Evolutionary conservation across 225 moss, liverwort and hornwort species (phyloP), one percentile per base, ranked within the genome.

Genomic region (Lunularia cruciata): DNA sequence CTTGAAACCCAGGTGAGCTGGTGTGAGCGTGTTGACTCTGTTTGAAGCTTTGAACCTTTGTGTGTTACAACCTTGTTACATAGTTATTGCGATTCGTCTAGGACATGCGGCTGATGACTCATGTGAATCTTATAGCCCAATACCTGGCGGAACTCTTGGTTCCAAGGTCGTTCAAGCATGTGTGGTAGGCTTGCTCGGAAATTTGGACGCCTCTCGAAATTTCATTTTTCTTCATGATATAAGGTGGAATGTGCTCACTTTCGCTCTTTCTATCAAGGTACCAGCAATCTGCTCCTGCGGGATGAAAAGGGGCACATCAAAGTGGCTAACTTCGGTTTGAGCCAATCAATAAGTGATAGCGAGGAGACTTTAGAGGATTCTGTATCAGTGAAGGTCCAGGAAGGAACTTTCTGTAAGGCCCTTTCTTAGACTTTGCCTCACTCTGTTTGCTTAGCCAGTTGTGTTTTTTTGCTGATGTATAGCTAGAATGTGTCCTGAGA

Each of bases 241-340:
- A 71, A 75, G 60, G 77, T 81, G 80, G 56, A 65, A 16, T 65
- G 83, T 83, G 72, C 75, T 87, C 46, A 63, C 65, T 52, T 36
- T 18, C 20, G 40, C 23, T n/a, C 13, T 36, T 61, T 39, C 49
- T 15, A 33, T 26, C 34, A 53, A 68, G 36, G 52, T 43, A 70
- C 25, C 89, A 94, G 91, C 76, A 94, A 94, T 67, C 75, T 94
- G 65, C 75, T 83, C 11, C 60, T 91, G 73, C 87, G 79, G 54
- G 89, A 91, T 45, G 65, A 73, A 30, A 76, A 82, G 26, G 77
- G 77, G 74, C 94, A 87, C 73, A 75, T 94, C 69, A 94, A 94
- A 78, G 91, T 94, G 52, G 91, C 86, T 25, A 75, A 94, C 75
- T 91, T 94, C 72, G 89, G 91, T 18, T 70, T 91, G 35, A 89